phyloP scores from a whole-genome alignment of 2,329 filamentous ascomycete genomes.

The Plectosphaerella sp. region DNA sequence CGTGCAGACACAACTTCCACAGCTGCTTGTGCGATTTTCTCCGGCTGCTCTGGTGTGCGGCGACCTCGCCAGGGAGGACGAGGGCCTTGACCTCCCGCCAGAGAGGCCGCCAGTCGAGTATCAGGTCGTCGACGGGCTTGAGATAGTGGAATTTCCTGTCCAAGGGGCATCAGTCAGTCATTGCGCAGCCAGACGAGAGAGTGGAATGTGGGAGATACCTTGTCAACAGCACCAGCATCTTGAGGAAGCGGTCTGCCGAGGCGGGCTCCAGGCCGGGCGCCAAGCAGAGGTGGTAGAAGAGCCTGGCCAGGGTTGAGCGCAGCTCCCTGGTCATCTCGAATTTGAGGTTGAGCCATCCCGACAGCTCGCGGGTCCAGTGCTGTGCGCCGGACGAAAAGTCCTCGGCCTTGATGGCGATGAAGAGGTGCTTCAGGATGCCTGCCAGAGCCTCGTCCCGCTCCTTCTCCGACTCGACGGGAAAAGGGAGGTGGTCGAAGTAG shows the following conservation, averaged over 20 bases:
- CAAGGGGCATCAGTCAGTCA: neutral
- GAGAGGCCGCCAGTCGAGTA: constrained; percentile 86
- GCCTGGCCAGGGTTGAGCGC: constrained; percentile 75
- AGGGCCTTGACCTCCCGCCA: constrained; percentile 91
- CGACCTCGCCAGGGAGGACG: constrained; percentile 80
- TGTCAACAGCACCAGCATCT: constrained; percentile 95
- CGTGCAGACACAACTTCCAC: constrained; percentile 84
- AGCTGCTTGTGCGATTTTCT: constrained; percentile 60
- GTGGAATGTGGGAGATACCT: constrained; percentile 56
- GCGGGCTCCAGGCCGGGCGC: constrained; percentile 82
- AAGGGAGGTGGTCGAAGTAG: constrained; percentile 88
- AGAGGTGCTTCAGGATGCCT: constrained; percentile 89
- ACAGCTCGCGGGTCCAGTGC: constrained; percentile 95
- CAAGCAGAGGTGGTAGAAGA: constrained; percentile 92
- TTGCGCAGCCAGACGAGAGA: neutral
- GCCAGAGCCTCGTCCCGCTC: constrained; percentile 75
- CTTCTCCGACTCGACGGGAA: constrained; percentile 74
- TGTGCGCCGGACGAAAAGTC: constrained; percentile 92
- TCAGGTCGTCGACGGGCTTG: constrained; percentile 82
- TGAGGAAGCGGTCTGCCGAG: constrained; percentile 84
- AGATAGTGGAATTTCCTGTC: constrained; percentile 89
- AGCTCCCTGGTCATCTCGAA: constrained; percentile 89
- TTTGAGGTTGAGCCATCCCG: constrained; percentile 93
- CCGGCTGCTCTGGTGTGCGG: constrained; percentile 54
- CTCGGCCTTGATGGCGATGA: constrained; percentile 84